Evolutionary conservation across 108 stramenopile genomes (phyloP).

Genomic region (Skeletonema marinoi): DNA sequence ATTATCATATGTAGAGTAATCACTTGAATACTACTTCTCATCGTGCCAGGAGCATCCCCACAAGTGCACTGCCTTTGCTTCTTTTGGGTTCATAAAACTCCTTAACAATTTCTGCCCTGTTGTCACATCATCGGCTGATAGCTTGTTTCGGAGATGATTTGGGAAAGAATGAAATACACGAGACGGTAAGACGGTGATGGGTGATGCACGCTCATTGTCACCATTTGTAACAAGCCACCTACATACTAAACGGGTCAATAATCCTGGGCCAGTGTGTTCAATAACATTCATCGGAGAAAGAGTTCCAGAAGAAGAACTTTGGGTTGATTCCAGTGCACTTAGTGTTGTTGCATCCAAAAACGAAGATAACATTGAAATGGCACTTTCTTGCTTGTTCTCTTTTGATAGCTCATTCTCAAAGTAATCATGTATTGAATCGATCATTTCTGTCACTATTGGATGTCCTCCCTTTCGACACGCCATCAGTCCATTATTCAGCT

Average conservation of each 20-base stretch:
- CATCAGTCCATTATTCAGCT: slow-evolving; percentile 54
- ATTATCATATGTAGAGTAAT: background rate
- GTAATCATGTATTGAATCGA: slow-evolving; percentile 26
- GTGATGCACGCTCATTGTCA: background rate
- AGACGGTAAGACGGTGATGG: slow-evolving; percentile 26
- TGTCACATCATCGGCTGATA: background rate
- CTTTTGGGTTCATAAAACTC: slow-evolving; percentile 5
- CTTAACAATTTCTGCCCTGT: background rate
- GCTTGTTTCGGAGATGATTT: slow-evolving; percentile 22
- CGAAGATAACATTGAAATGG: slow-evolving; percentile 16
- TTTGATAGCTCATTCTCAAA: background rate
- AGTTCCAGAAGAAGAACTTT: background rate
- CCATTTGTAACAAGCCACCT: slow-evolving; percentile 9
- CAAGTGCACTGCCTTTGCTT: slow-evolving; percentile 42
- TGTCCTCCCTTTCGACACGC: slow-evolving; percentile 32
- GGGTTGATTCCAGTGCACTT: background rate
- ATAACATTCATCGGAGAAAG: slow-evolving; percentile 36
- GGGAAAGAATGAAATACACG: slow-evolving; percentile 42
- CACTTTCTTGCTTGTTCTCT: background rate
- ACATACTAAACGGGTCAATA: slow-evolving; percentile 42
- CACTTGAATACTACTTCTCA: background rate
- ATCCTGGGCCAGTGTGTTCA: slow-evolving; percentile 46
- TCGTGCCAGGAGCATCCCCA: slow-evolving; percentile 54
- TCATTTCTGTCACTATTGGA: slow-evolving; percentile 40
- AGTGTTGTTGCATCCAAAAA: slow-evolving; percentile 24